These are phyloP conservation scores for Mycosphaerella arachidis DNA, from an alignment of 2,329 filamentous ascomycete species.

Conservation along the genomic window DNA sequence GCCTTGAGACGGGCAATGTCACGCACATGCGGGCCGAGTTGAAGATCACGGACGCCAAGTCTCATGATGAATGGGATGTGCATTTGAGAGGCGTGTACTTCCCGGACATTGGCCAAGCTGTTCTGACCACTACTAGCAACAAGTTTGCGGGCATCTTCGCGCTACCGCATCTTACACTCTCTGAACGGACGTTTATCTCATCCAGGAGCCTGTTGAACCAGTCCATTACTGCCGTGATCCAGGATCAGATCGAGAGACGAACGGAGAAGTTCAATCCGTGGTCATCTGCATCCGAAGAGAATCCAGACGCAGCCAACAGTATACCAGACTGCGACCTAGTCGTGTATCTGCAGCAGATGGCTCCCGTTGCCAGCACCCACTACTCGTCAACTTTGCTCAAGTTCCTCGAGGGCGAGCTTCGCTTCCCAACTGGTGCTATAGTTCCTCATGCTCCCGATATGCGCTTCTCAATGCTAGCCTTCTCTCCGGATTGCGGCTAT, in stretches of 20 bases:
- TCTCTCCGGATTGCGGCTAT: constrained; percentile 65
- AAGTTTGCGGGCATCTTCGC: constrained; percentile 89
- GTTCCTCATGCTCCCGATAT: constrained; percentile 50
- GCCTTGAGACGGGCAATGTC: constrained; percentile 46
- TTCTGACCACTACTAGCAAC: constrained; percentile 86
- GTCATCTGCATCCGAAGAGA: constrained; percentile 63
- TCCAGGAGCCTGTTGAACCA: constrained; percentile 60
- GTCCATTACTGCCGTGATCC: constrained; percentile 64
- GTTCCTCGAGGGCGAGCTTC: constrained; percentile 55
- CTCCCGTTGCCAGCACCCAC: constrained; percentile 22
- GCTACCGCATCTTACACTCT: constrained; percentile 74
- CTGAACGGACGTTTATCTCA: constrained; percentile 46
- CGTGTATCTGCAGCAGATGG: constrained; percentile 69
- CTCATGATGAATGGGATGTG: constrained; percentile 74
- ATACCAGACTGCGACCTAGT: constrained; percentile 83
- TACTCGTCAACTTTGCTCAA: constrained; percentile 37
- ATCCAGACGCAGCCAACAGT: constrained; percentile 54
- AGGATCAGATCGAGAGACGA: constrained; percentile 59
- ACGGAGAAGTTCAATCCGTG: constrained; percentile 61
- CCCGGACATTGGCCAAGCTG: constrained; percentile 69
- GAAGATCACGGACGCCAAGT: constrained; percentile 66
- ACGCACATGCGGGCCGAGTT: constrained; percentile 67
- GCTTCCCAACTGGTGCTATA: constrained; percentile 55
- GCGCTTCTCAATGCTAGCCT: constrained; percentile 56
- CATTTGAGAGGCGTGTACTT: constrained; percentile 81